A percentile compares a stretch with the other conserved stretches of the same genome.
Evolutionary conservation across 768 basidiomycete species (phyloP).

Genomic region (Rubroboletus satanas): DNA sequence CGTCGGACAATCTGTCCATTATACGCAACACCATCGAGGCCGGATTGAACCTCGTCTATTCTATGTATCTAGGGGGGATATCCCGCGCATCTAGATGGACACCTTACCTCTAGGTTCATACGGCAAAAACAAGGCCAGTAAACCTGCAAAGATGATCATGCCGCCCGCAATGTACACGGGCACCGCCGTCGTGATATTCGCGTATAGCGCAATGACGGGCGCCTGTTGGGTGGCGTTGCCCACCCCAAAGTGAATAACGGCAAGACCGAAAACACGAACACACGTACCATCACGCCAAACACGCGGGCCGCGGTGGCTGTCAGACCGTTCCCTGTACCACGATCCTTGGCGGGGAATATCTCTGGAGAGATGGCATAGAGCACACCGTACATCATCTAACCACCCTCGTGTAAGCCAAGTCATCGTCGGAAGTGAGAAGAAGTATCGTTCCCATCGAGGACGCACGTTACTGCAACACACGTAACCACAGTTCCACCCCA

Average conservation of each 20-base stretch:
- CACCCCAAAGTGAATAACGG: background rate
- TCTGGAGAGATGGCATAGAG: conserved; percentile 69
- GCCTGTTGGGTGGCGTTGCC: conserved; percentile 38
- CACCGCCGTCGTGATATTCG: conserved; percentile 56
- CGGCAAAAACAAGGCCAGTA: conserved; percentile 59
- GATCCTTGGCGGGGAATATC: conserved; percentile 66
- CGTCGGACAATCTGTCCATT: background rate
- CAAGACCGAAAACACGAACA: background rate
- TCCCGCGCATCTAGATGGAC: conserved; percentile 46
- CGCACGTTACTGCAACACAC: conserved; percentile 58
- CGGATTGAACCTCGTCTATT: background rate
- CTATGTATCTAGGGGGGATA: background rate
- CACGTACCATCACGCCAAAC: conserved; percentile 61
- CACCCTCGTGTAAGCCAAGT: background rate
- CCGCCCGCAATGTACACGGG: conserved; percentile 73
- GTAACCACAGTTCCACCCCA: conserved; percentile 81
- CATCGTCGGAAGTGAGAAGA: background rate
- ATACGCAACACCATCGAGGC: background rate
- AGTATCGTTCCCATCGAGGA: conserved; percentile 1
- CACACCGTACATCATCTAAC: conserved; percentile 71
- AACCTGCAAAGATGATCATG: conserved; percentile 57
- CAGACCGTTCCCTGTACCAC: conserved; percentile 70
- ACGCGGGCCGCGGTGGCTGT: conserved; percentile 56
- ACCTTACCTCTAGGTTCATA: conserved; percentile 75
- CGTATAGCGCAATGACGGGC: conserved; percentile 68